phyloP scores from a whole-genome alignment of 208 protist species.

The Trichomonas vaginalis region DNA sequence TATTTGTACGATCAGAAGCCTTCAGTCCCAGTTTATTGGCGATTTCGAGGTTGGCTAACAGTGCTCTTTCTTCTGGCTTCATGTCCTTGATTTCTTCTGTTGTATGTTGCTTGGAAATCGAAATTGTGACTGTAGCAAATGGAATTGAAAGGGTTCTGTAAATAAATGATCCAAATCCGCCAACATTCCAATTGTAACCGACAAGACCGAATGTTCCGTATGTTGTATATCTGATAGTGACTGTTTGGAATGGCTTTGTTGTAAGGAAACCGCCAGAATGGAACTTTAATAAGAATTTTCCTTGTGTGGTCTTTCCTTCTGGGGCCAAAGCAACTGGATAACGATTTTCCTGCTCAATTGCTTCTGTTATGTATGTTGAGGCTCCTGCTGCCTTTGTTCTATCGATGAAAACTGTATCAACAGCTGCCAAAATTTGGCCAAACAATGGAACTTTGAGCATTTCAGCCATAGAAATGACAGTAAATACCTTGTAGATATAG shows the following conservation, averaged over 20 bases:
- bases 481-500: neutral
- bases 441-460: neutral
- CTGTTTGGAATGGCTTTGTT: neutral
- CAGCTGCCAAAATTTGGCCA: neutral
- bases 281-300: neutral
- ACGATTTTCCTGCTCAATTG: neutral
- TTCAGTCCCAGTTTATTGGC: neutral
- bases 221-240: neutral
- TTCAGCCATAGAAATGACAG: neutral
- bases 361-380: neutral
- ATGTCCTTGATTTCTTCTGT: neutral
- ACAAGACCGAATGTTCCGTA: neutral
- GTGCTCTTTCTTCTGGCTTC: neutral
- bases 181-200: neutral
- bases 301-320: neutral
- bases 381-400: neutral
- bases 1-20: neutral
- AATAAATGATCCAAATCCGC: neutral
- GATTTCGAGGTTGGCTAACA: neutral
- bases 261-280: neutral
- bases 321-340: neutral
- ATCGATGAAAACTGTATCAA: neutral
- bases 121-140: neutral
- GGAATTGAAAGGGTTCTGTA: neutral
- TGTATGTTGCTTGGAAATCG: neutral